Percentiles rank a stretch among this genome's conserved stretches.
These are phyloP conservation scores for Penicillium sp. DNA, from an alignment of 2,329 filamentous ascomycete species.

Conservation along the genomic window DNA sequence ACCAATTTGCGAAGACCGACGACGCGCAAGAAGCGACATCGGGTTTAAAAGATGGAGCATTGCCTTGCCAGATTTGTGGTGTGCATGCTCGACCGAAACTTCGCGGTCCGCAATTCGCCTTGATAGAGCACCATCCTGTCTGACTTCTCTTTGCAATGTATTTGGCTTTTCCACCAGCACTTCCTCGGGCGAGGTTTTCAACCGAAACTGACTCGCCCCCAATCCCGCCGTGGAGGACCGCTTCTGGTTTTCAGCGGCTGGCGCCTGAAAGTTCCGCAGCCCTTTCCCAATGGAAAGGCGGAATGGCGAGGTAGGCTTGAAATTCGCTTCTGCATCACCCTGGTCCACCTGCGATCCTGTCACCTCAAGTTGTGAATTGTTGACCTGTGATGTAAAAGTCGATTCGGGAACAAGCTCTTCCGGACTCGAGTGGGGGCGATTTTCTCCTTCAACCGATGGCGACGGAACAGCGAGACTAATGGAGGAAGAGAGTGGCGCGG, in stretches of 20 bases:
- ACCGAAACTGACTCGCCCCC: slow-evolving; percentile 27
- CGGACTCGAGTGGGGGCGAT: slow-evolving; percentile 33
- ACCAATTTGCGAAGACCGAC: slow-evolving; percentile 55
- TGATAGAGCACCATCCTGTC: slow-evolving; percentile 19
- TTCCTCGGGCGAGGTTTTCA: slow-evolving; percentile 32
- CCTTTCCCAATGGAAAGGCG: slow-evolving; percentile 37
- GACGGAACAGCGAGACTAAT: slow-evolving; percentile 30
- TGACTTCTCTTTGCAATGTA: slow-evolving; percentile 27
- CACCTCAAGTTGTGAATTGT: slow-evolving; percentile 29
- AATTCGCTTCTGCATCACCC: slow-evolving; percentile 27
- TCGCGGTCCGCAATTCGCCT: slow-evolving; percentile 33
- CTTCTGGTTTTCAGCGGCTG: slow-evolving; percentile 28
- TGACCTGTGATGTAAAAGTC: slow-evolving; percentile 25
- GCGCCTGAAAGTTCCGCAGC: slow-evolving; percentile 22
- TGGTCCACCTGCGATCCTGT: slow-evolving; percentile 22
- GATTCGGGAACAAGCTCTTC: slow-evolving; percentile 27
- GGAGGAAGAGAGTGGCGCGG: slow-evolving; percentile 26
- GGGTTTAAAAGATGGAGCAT: slow-evolving; percentile 61
- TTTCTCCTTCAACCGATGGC: slow-evolving; percentile 25
- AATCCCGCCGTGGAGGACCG: slow-evolving; percentile 28
- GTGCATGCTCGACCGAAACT: slow-evolving; percentile 24
- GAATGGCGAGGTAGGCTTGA: slow-evolving; percentile 38
- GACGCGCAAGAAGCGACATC: slow-evolving; percentile 59
- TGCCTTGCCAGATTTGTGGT: slow-evolving; percentile 47
- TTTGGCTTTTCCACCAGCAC: slow-evolving; percentile 23